phyloP scores from a whole-genome alignment of 164 flowering plant species.

The Magnolia sinica region DNA sequence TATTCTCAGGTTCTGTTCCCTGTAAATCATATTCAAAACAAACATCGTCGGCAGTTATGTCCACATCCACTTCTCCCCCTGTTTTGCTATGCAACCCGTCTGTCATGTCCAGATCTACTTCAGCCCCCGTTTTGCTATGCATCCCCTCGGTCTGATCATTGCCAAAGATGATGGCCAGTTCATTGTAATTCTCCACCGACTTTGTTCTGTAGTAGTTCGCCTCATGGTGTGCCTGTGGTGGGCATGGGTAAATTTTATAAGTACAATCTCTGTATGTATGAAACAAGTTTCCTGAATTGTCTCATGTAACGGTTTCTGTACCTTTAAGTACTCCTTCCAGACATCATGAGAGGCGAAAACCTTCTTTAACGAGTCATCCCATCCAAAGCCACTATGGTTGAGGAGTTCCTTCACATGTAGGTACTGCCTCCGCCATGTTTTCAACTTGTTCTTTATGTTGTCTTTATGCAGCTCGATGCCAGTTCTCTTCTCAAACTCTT shows the following conservation, averaged over 20 bases:
- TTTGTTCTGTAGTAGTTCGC: not conserved
- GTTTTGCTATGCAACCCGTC: no score
- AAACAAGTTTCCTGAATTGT: not conserved
- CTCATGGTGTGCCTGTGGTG: not conserved
- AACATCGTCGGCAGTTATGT: no score
- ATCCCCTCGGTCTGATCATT: not conserved
- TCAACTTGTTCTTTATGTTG: not conserved
- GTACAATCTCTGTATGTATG: not conserved
- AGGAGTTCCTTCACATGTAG: not conserved
- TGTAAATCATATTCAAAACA: no score
- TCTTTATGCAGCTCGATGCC: not conserved
- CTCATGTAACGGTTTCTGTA: not conserved
- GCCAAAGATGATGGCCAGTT: not conserved
- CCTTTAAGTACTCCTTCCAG: not conserved
- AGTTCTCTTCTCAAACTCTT: not conserved
- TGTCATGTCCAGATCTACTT: not conserved
- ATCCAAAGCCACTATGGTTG: conserved; percentile 3
- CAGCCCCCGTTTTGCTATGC: not conserved
- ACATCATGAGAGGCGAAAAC: not conserved
- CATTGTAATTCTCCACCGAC: not conserved
- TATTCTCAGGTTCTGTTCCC: no score
- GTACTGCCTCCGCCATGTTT: not conserved
- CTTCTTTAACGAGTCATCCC: not conserved
- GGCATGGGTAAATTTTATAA: not conserved
- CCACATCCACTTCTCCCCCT: no score